A percentile compares a stretch with the other conserved stretches of the same genome.
Conservation (phyloP, 257 asterid genomes). For the Solanum habrochaites region DNA sequence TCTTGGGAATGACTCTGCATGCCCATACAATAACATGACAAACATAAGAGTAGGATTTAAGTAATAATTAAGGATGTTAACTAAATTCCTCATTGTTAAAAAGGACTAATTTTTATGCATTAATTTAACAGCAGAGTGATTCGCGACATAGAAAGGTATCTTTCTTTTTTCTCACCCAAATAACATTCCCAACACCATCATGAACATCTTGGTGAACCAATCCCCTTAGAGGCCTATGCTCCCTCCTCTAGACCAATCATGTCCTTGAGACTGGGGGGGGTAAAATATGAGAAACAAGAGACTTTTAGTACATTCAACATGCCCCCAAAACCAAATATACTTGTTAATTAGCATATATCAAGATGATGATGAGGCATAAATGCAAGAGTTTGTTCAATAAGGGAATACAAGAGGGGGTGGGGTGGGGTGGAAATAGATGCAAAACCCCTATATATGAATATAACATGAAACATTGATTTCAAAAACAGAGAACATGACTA, state of each 20-base stretch:
- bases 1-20: constrained; percentile 99
- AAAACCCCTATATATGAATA: constrained; percentile 29
- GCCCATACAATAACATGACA: constrained; percentile 61
- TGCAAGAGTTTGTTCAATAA: constrained; percentile 1
- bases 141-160: constrained; percentile 7
- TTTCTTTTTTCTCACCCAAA: constrained; percentile 35
- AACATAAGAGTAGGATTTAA: neutral
- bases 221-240: constrained; percentile 97
- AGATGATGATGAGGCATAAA: constrained; percentile 18
- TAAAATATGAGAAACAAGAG: constrained; percentile 8
- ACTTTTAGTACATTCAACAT: neutral
- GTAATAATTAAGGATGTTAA: neutral
- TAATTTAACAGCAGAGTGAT: constrained; percentile 2
- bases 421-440: neutral
- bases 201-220: constrained; percentile 91
- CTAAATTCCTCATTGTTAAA: neutral
- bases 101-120: neutral
- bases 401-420: neutral
- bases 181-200: constrained; percentile 88
- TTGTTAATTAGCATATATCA: neutral
- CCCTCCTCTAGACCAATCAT: constrained; percentile 98
- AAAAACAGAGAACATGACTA: neutral
- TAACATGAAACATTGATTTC: constrained; percentile 20
- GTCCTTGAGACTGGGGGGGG: constrained; percentile 75
- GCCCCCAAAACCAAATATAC: neutral